phyloP scores from a whole-genome alignment of 78 protist genomes.

The Capsaspora owczarzaki region DNA sequence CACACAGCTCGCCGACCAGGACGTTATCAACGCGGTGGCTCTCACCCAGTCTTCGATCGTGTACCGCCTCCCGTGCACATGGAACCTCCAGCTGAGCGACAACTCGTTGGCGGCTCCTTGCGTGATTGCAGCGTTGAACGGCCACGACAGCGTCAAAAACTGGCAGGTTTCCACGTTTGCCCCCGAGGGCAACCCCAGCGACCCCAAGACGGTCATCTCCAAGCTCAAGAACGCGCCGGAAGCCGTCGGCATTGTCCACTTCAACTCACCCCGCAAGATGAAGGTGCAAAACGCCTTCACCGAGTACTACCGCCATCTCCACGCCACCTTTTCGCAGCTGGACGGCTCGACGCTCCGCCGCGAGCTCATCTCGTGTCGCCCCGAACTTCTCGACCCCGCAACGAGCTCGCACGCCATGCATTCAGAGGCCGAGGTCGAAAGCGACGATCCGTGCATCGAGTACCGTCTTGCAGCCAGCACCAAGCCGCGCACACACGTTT shows the following conservation, averaged over 20 bases:
- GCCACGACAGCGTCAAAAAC: too few relatives aligned
- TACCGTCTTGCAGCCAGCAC: background rate
- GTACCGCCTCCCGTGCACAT: background rate
- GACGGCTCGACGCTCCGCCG: background rate
- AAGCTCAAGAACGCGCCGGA: too few relatives aligned
- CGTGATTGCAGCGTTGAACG: too few relatives aligned
- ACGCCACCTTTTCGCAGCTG: background rate
- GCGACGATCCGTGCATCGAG: background rate
- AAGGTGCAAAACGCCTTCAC: background rate
- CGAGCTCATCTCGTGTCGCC: background rate
- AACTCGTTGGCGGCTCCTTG: background rate
- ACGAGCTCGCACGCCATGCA: too few relatives aligned
- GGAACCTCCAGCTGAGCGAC: constrained; percentile 6
- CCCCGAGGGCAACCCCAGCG: too few relatives aligned
- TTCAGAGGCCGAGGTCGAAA: background rate
- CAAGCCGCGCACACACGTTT: background rate
- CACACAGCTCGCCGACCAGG: constrained; percentile 1
- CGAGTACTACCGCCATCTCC: background rate
- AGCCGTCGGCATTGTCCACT: background rate
- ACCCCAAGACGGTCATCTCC: too few relatives aligned
- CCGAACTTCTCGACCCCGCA: too few relatives aligned
- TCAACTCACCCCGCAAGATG: background rate
- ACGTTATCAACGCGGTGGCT: background rate
- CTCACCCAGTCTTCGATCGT: background rate
- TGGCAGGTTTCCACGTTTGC: too few relatives aligned